Percentiles rank a stretch among this genome's conserved stretches.
phyloP scores from a whole-genome alignment of 108 stramenopile species.

The Epipyxis sp. region DNA sequence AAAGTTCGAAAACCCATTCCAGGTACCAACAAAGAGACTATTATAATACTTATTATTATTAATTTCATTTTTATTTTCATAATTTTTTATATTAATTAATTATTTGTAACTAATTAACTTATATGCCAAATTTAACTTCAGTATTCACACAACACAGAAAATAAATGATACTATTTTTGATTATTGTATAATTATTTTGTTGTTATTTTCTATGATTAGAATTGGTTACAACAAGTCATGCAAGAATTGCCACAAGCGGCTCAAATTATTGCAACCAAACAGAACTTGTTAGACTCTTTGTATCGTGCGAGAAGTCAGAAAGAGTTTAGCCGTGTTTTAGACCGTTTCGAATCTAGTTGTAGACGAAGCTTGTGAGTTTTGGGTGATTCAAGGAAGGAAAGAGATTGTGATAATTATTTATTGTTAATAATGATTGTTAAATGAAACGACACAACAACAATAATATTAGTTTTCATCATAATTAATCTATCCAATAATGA shows the following conservation, averaged over 20 bases:
- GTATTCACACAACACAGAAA: too few relatives aligned
- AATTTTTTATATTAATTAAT: background rate
- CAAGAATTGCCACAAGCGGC: background rate
- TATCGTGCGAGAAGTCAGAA: background rate
- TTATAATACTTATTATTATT: too few relatives aligned
- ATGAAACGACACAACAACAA: too few relatives aligned
- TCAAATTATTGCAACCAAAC: background rate
- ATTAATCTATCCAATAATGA: too few relatives aligned
- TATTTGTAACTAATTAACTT: too few relatives aligned
- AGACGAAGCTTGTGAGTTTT: background rate
- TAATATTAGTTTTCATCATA: too few relatives aligned
- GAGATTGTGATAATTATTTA: too few relatives aligned
- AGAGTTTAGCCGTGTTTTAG: background rate
- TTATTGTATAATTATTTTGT: background rate
- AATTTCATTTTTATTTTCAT: background rate
- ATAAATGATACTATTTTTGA: too few relatives aligned
- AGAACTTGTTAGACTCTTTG: background rate
- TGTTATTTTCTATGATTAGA: background rate
- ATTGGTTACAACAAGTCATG: background rate
- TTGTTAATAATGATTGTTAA: too few relatives aligned
- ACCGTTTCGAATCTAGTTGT: background rate
- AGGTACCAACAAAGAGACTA: too few relatives aligned
- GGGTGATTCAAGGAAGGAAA: too few relatives aligned
- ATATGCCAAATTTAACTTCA: too few relatives aligned
- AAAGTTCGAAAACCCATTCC: background rate